These are phyloP conservation scores for Pichia sorboxylosa DNA, from an alignment of 1,139 yeast genomes.

Conservation along the genomic window DNA sequence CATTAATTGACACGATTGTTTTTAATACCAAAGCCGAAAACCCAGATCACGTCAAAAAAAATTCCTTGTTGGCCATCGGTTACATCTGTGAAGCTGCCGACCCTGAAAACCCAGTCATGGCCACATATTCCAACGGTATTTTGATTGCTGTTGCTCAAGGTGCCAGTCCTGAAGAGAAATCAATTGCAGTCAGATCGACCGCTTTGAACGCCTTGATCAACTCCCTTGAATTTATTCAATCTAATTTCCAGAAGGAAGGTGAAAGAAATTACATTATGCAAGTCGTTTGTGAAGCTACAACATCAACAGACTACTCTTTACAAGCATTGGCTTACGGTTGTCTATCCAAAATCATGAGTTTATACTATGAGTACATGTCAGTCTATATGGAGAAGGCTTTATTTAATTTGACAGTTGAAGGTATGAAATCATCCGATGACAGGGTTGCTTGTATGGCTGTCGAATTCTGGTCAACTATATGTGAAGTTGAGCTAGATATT, in stretches of 20 bases:
- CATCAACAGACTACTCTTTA: conserved; percentile 66
- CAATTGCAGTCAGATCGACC: conserved; percentile 65
- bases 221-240: conserved; percentile 80
- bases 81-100: conserved; percentile 93
- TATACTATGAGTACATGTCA: conserved; percentile 81
- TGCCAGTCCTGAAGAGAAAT: conserved; percentile 73
- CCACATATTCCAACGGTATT: conserved; percentile 81
- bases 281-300: conserved; percentile 97
- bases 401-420: conserved; percentile 78
- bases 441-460: conserved; percentile 96
- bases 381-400: conserved; percentile 96
- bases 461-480: conserved; percentile 95
- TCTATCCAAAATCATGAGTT: conserved; percentile 80
- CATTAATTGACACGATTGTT: conserved; percentile 69
- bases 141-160: conserved; percentile 95
- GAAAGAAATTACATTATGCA: conserved; percentile 97
- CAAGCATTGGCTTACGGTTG: conserved; percentile 97
- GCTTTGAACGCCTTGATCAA: conserved; percentile 87
- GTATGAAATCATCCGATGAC: conserved; percentile 80
- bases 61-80: conserved; percentile 82
- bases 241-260: conserved; percentile 83
- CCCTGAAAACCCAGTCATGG: conserved; percentile 68
- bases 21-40: conserved; percentile 73
- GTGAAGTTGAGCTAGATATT: conserved; percentile 89
- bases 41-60: conserved; percentile 70